These are phyloP conservation scores for Malania oleifera DNA, from an alignment of 164 flowering plant genomes.

Conservation along the genomic window DNA sequence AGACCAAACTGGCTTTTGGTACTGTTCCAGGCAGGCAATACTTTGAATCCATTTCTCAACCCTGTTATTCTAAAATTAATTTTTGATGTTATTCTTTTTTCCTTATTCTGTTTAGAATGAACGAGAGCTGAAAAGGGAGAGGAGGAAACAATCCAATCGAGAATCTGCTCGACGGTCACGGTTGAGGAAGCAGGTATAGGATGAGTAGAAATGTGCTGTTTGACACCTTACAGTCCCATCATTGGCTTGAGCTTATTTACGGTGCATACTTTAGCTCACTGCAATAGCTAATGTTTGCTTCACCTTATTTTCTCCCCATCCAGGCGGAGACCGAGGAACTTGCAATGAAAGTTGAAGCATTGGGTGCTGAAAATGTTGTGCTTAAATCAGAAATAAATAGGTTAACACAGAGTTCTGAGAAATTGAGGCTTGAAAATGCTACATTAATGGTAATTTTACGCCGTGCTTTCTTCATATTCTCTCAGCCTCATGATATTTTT, in stretches of 20 bases:
- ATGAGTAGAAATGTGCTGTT: neutral
- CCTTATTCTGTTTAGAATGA: slow-evolving; percentile 48
- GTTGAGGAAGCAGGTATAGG: slow-evolving; percentile 82
- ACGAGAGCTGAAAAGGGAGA: slow-evolving; percentile 78
- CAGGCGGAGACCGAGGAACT: slow-evolving; percentile 95
- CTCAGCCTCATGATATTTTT: neutral
- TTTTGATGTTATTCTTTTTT: neutral
- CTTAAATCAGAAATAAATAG: slow-evolving; percentile 65
- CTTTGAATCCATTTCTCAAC: neutral
- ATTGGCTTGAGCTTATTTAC: neutral
- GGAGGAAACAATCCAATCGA: slow-evolving; percentile 92
- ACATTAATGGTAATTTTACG: slow-evolving; percentile 47
- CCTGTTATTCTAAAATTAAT: neutral
- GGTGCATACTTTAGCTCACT: neutral
- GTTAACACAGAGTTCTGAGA: slow-evolving; percentile 50
- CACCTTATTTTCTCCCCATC: neutral
- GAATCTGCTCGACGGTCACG: slow-evolving; percentile 98
- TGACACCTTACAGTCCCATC: neutral
- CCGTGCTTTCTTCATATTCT: neutral
- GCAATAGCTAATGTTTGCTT: neutral
- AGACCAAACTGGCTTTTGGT: no score
- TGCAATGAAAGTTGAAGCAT: slow-evolving; percentile 56
- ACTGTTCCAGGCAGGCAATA: no score
- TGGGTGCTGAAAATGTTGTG: slow-evolving; percentile 60
- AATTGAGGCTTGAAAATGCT: slow-evolving; percentile 63